phyloP scores from a whole-genome alignment of 1,139 yeast genomes.

The Nakaseomyces uthaithaninus region DNA sequence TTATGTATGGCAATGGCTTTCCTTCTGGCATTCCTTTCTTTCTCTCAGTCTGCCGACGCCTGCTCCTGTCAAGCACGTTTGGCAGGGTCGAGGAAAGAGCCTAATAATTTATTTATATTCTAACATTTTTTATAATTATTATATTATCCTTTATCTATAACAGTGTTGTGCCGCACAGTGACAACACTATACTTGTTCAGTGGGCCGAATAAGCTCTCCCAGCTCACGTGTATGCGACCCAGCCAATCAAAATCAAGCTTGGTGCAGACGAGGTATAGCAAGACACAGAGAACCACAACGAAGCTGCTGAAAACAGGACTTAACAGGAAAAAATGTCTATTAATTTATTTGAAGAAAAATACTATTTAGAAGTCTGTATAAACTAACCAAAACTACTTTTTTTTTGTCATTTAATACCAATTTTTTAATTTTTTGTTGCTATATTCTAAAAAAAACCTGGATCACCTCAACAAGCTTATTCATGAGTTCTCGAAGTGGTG shows the following conservation, averaged over 20 bases:
- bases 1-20: no score
- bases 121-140: constrained; percentile 2
- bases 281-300: no score
- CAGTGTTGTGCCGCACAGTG: neutral
- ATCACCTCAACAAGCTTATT: neutral
- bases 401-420: neutral
- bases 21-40: no score
- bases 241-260: constrained; percentile 1
- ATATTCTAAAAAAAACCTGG: constrained; percentile 2
- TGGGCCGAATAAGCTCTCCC: no score
- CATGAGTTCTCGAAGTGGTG: no score
- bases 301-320: neutral
- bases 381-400: neutral
- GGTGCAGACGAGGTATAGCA: no score
- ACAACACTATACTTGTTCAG: neutral
- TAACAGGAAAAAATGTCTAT: constrained; percentile 1
- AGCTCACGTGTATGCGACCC: no score
- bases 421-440: neutral
- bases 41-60: no score
- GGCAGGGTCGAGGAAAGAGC: no score
- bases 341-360: neutral
- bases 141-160: neutral
- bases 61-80: no score
- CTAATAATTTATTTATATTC: constrained; percentile 5
- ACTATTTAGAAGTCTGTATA: neutral